Conservation (phyloP, 1,284 basidiomycete species). For the Wolfiporia cocos region DNA sequence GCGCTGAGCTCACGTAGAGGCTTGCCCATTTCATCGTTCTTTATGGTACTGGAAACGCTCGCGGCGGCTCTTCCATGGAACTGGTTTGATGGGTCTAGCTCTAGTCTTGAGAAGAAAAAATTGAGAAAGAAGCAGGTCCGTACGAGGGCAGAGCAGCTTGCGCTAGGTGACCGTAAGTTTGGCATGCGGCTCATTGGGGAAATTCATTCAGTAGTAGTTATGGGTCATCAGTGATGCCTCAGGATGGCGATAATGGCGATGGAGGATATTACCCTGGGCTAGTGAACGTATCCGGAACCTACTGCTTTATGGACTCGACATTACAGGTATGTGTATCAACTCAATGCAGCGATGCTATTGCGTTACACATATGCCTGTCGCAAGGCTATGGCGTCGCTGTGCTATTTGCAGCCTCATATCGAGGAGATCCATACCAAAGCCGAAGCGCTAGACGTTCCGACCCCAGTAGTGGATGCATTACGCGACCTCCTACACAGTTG, state of each 20-base stretch:
- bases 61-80: conserved; percentile 52
- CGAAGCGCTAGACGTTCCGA: conserved; percentile 69
- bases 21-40: conserved; percentile 29
- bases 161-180: conserved; percentile 7
- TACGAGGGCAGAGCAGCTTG: conserved; percentile 50
- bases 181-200: background rate
- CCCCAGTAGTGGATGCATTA: conserved; percentile 79
- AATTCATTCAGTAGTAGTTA: background rate
- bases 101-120: conserved; percentile 35
- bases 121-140: conserved; percentile 42
- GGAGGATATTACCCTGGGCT: conserved; percentile 75
- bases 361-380: conserved; percentile 1
- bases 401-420: conserved; percentile 72
- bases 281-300: conserved; percentile 90
- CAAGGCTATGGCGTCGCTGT: conserved; percentile 79
- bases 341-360: background rate
- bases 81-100: conserved; percentile 34
- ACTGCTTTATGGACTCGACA: conserved; percentile 94
- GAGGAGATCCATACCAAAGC: conserved; percentile 68
- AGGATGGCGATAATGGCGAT: conserved; percentile 16
- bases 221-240: background rate
- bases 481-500: conserved; percentile 60
- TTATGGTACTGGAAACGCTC: conserved; percentile 54
- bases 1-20: conserved; percentile 28
- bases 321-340: conserved; percentile 54